Conservation (phyloP, 2,329 filamentous ascomycete species). For the Zasmidium citrigriseum region DNA sequence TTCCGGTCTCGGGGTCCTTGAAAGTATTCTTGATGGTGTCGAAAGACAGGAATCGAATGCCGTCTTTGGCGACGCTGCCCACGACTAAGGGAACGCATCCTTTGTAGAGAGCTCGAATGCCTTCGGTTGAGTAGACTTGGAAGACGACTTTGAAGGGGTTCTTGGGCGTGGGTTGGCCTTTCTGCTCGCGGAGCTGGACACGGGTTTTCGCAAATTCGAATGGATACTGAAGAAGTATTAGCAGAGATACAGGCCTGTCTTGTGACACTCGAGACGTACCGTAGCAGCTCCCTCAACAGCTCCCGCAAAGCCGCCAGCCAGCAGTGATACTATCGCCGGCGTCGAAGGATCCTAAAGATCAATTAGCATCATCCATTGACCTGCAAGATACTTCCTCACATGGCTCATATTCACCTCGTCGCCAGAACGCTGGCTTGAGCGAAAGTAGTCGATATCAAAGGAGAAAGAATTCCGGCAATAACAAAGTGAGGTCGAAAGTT, state of each 20-base stretch:
- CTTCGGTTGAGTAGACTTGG: constrained; percentile 58
- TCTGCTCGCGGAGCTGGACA: constrained; percentile 55
- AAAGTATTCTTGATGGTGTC: constrained; percentile 64
- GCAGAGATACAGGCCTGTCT: neutral
- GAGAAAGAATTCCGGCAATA: neutral
- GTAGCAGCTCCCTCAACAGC: constrained; percentile 36
- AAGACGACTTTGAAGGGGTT: constrained; percentile 62
- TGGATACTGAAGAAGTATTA: constrained; percentile 48
- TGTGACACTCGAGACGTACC: constrained; percentile 16
- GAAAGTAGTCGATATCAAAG: neutral
- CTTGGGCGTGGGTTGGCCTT: constrained; percentile 46
- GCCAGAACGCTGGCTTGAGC: neutral
- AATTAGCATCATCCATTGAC: neutral
- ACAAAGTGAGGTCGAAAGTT: neutral
- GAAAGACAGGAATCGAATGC: constrained; percentile 66
- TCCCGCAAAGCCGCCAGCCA: constrained; percentile 39
- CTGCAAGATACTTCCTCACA: neutral
- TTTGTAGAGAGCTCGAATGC: constrained; percentile 61
- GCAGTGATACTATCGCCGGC: constrained; percentile 36
- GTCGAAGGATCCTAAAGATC: constrained; percentile 18
- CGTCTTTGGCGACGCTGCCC: constrained; percentile 65
- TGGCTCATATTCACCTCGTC: neutral
- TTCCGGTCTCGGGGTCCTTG: constrained; percentile 57
- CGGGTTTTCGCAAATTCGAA: constrained; percentile 70
- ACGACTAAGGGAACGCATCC: constrained; percentile 63